A percentile compares a stretch with the other conserved stretches of the same genome.
phyloP scores from a whole-genome alignment of 192 early-diverging fungal genomes.

The Jimgerdemannia flammicorona region DNA sequence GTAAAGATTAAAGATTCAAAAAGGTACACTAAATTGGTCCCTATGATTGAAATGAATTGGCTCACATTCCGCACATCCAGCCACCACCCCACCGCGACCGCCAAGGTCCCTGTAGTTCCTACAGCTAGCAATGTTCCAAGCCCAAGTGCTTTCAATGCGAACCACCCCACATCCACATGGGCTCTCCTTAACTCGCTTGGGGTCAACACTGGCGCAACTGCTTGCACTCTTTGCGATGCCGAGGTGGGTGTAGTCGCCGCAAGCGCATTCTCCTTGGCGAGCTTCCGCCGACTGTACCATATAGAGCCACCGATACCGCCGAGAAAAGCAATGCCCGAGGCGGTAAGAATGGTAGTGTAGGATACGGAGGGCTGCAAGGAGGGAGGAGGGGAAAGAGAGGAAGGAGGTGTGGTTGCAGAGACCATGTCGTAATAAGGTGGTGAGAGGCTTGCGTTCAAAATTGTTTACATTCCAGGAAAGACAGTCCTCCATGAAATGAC shows the following conservation, averaged over 20 bases:
- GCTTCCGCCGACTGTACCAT: background rate
- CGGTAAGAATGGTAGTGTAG: background rate
- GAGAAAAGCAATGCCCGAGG: background rate
- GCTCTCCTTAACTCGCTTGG: slow-evolving; percentile 23
- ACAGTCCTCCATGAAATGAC: too few species aligned
- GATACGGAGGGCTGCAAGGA: background rate
- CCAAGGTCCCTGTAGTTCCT: slow-evolving; percentile 16
- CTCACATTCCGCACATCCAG: slow-evolving; percentile 32
- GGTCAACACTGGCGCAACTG: slow-evolving; percentile 20
- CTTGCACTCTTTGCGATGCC: background rate
- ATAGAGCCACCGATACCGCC: background rate
- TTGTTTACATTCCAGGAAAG: background rate
- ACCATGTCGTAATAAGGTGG: too few species aligned
- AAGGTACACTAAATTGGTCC: too few species aligned
- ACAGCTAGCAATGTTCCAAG: slow-evolving; percentile 29
- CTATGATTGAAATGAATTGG: background rate
- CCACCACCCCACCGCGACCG: slow-evolving; percentile 21
- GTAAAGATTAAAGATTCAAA: too few species aligned
- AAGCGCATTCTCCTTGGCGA: background rate
- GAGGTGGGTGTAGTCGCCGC: background rate
- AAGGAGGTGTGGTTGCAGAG: too few species aligned
- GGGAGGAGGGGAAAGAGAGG: too few species aligned
- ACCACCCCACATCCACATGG: slow-evolving; percentile 18
- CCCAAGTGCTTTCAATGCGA: slow-evolving; percentile 27
- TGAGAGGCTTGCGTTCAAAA: too few species aligned